Evolutionary conservation across 345 rosid species (phyloP), one percentile per base, ranked within the genome.

Genomic region (Erysimum cheiranthoides): DNA sequence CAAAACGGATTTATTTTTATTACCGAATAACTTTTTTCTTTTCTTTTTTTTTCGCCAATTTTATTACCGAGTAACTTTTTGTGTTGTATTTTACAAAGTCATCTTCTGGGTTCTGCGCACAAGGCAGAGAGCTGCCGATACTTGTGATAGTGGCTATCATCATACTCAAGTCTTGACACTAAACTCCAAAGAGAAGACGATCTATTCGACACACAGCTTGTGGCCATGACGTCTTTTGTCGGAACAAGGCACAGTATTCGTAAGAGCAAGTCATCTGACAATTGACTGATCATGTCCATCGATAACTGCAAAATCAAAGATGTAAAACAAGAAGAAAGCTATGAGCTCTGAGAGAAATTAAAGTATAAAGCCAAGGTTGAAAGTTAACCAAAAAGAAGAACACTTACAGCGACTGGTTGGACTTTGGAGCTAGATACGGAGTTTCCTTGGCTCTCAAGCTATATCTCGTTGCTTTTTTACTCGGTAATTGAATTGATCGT

Each of bases 231-330:
- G 18, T 54, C 32, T 69, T 69, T 42, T 53, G 64, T 56, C 3
- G 73, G 27, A 58, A 70, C 14, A 31, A 70, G 35, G 9, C 32
- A 53, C 10, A 70, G 52, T 32, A 63, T 28, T 43, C 14, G 53
- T 8, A 45, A 13, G 3, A 64, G 25, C 68, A 64, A 28, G 6
- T 64, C 68, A 45, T 64, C 68, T 27, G 68, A 11, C 25, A 25
- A 8, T 25, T 10, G 3, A 52, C 25, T 64, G 53, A 43, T 64
- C 39, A 2, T 28, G 68, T 64, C 68, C 68, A 64, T 25, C 32
- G 32, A n/a, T 1, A 40, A 12, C 45, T 11, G 14, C 45, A 40
- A 40, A 11, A 12, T 14, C 14, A 40, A 40, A 40, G 13, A 21
- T 21, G 25, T 21, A 21, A 21, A 21, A 21, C 1, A 21, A 21